Evolutionary conservation across 177 flowering plant species (phyloP).

Genomic region (Tripterygium wilfordii): DNA sequence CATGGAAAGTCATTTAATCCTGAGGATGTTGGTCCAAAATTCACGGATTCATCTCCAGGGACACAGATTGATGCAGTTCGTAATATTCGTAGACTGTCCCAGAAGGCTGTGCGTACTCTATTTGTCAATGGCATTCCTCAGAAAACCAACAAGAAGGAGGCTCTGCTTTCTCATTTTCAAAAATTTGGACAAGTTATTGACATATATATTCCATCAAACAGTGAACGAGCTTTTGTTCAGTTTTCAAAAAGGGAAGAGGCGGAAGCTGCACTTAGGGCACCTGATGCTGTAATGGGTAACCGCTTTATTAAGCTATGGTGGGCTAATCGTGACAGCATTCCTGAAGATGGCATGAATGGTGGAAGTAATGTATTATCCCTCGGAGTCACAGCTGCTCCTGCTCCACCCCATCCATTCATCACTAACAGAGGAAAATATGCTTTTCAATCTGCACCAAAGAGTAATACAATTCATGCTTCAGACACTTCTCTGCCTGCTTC

Average conservation of each 20-base stretch:
- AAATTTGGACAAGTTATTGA: conserved; percentile 92
- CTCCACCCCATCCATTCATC: conserved; percentile 25
- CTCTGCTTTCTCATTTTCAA: conserved; percentile 80
- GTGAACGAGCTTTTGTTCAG: conserved; percentile 87
- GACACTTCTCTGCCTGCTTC: conserved; percentile 25
- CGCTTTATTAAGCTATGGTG: conserved; percentile 93
- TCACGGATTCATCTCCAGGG: conserved; percentile 30
- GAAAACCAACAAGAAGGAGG: conserved; percentile 63
- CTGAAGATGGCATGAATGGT: conserved; percentile 37
- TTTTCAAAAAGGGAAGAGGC: conserved; percentile 95
- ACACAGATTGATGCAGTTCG: conserved; percentile 27
- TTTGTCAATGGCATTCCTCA: conserved; percentile 83
- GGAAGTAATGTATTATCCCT: conserved; percentile 22
- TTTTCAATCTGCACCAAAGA: conserved; percentile 32
- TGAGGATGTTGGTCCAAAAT: conserved; percentile 28
- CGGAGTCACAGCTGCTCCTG: conserved; percentile 23
- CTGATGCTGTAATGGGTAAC: conserved; percentile 99
- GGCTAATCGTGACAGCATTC: conserved; percentile 88
- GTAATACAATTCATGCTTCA: conserved; percentile 17
- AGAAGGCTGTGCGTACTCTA: conserved; percentile 75
- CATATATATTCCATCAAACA: conserved; percentile 66
- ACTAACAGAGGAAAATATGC: conserved; percentile 36
- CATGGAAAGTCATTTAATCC: conserved; percentile 35
- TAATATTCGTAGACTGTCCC: conserved; percentile 37
- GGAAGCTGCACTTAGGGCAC: conserved; percentile 90